Evolutionary conservation across 371 early-diverging fungal species (phyloP).

Genomic region (Coemansia sp.): DNA sequence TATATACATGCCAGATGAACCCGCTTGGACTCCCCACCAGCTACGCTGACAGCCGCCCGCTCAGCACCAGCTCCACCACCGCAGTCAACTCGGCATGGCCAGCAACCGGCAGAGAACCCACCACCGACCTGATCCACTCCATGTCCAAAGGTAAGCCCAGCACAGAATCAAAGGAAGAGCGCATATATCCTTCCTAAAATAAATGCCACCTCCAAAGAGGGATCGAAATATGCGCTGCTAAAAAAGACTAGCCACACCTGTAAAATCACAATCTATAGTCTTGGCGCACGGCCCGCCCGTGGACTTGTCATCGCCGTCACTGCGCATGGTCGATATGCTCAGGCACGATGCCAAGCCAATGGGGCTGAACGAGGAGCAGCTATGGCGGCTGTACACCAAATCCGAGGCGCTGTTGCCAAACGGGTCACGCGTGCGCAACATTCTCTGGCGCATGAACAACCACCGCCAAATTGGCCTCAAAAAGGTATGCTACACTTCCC

Average conservation of each 20-base stretch:
- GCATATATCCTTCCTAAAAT: too few species aligned
- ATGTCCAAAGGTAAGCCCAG: conserved; percentile 25
- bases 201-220: neutral
- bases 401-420: conserved; percentile 32
- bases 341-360: neutral
- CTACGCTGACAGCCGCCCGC: neutral
- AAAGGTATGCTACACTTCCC: conserved; percentile 2
- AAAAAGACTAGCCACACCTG: neutral
- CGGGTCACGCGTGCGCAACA: conserved; percentile 36
- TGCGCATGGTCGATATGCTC: conserved; percentile 7
- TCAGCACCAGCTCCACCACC: conserved; percentile 1
- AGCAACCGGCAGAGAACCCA: neutral
- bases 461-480: conserved; percentile 6
- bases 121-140: conserved; percentile 12
- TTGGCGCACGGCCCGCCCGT: conserved; percentile 25
- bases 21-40: conserved; percentile 2
- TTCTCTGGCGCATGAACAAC: conserved; percentile 43
- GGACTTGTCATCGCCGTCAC: neutral
- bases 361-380: conserved; percentile 14
- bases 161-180: too few species aligned
- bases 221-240: too few species aligned
- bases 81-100: conserved; percentile 3
- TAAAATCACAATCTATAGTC: conserved; percentile 4
- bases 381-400: conserved; percentile 26
- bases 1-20: neutral